These are phyloP conservation scores for Diaporthe amygdali DNA, from an alignment of 2,329 filamentous ascomycete genomes.

Conservation along the genomic window DNA sequence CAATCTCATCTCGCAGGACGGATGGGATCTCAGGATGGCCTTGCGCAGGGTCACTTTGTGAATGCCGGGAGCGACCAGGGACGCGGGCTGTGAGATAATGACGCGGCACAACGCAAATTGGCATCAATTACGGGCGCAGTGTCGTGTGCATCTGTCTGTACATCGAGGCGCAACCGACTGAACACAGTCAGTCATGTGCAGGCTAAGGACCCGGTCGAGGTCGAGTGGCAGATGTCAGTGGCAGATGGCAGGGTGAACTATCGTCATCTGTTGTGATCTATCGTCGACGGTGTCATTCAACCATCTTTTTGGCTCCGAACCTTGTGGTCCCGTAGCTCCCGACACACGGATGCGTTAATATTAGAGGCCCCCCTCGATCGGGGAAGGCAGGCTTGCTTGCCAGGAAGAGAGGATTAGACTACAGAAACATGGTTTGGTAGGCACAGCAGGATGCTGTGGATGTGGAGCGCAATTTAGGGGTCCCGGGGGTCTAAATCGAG, in stretches of 20 bases:
- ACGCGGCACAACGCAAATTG: constrained; percentile 2
- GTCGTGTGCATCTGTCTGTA: neutral
- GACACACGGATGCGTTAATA: neutral
- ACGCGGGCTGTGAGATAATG: neutral
- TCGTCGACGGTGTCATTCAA: neutral
- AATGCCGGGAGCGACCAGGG: neutral
- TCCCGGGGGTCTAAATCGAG: neutral
- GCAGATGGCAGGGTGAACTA: neutral
- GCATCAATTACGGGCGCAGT: neutral
- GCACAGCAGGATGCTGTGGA: neutral
- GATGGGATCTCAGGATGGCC: constrained; percentile 3
- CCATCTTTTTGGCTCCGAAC: neutral
- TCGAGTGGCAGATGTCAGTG: too few relatives aligned
- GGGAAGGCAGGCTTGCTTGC: too few relatives aligned
- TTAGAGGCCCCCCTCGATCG: neutral
- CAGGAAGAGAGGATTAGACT: neutral
- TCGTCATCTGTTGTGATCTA: neutral
- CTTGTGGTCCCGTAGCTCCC: neutral
- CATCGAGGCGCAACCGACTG: neutral
- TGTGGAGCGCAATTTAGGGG: neutral
- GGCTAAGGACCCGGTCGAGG: neutral
- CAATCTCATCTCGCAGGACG: neutral
- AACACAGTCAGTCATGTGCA: neutral
- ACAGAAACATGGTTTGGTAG: constrained; percentile 7
- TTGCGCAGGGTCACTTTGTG: neutral